Evolutionary conservation across 2,329 filamentous ascomycete species (phyloP), one percentile per base, ranked within the genome.

Genomic region (Pseudocercospora ulei): DNA sequence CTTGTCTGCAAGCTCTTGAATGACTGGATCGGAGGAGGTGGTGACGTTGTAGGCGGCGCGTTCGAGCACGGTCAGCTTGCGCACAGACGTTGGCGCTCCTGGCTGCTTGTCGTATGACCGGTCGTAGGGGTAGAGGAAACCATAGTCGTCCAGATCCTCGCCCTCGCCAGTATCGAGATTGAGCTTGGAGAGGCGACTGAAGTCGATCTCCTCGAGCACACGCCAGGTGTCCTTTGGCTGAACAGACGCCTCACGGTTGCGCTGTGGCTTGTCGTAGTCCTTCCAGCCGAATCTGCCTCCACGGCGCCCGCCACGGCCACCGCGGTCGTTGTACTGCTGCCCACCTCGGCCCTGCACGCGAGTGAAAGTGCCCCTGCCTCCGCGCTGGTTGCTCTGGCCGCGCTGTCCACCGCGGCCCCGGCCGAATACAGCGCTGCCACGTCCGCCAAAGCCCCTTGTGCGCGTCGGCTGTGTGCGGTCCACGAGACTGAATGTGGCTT

Each of bases 81-180:
- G 80, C 72, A 95, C 84, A 18, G 81, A 75, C 42, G 79, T 79
- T 73, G 92, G 92, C 4, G 68, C 66, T 60, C 92, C 85, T 14
- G 86, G 82, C 52, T 80, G 76, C 74, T 94, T 94, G 69, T 98
- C 90, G 70, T 82, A 95, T 44, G 78, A 77, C 55, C 88, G 83
- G 69, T 98, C 90, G 67, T 98, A 98, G 75, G 90, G 85, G 77
- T 96, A 88, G 39, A 98, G 73, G 78, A 96, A 98, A 50, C 90
- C 90, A 63, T 95, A 96, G 64, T 76, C 79, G 54, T 94, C 88
- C 46, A 98, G 67, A 59, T 98, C 90, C 67, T 98, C 90, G 58
- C 90, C 90, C 36, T 93, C 85, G 53, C 88, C 84, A 9, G 86
- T 80, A 56, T 96, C 90, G 46, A 98, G 75, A 68, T 95, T 98